Base-by-base conservation (phyloP, 495 filamentous ascomycete species). In the Penicillium parvum region DNA sequence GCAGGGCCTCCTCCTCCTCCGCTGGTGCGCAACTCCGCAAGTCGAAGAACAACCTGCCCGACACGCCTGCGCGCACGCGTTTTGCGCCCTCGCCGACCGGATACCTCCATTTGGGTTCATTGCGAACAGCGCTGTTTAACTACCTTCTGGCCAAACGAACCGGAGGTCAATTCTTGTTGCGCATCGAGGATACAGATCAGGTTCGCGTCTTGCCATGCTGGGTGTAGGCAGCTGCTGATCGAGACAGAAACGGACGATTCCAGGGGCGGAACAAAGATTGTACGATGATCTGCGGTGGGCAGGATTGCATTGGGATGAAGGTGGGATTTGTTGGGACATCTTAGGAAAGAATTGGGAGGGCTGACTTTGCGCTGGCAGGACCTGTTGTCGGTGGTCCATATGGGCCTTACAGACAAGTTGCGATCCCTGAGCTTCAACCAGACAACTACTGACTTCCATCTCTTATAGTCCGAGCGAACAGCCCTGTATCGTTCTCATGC, bases 1-100 rank as follows among this genome's bases (percentile, higher is more conserved):
- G 72, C 58, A 65, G 63, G 37, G 45, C 50, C 20, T 62, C 50
- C 21, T 68, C 66, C 28, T 62, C 65, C 43, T 54, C 52, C 22
- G 40, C 50, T 12, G 51, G 51, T 47, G 53, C 46, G 34, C 55
- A 35, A 52, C 32, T 40, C 37, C 58, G 47, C 35, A 60, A 66
- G 33, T 53, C 50, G 34, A 67, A 64, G 47, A 66, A 46, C 37
- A 64, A 66, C 37, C 49, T 69, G 37, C 84, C 85, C 34, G 62
- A 73, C 6, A 58, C 52, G 0, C 89, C 92, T 32, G 89, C 86
- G 19, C 76, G 92, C 43, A 96, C 92, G 17, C 84, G 92, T 32
- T 98, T 98, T 66, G 92, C 92, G 1, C 92, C 92, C 11, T 96
- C 91, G 3, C 92, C 92, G 2, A 98, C 92, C 6, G 92, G 92